Evolutionary conservation across 2,329 filamentous ascomycete genomes (phyloP), one percentile per base, ranked within the genome.

Genomic region (Calonectria crousiana): DNA sequence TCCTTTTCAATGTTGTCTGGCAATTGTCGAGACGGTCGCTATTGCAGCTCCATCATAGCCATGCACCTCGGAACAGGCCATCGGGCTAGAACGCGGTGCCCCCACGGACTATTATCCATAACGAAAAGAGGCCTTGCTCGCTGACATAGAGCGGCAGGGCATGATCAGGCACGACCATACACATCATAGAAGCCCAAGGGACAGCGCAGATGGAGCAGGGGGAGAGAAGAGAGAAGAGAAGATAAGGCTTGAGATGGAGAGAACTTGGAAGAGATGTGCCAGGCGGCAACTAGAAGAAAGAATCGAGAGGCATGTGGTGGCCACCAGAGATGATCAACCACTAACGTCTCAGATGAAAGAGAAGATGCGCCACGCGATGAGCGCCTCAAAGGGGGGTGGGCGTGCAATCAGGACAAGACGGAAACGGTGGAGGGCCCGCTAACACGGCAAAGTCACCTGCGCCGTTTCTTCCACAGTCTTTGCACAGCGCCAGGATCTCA

Each of bases 201-300:
- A 11, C 26, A 8, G 4, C 26, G 6, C 13, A 28, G 41, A 49
- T 32, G 23, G 41, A 30, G 28, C 32, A 53, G 32, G 56, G 23
- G 32, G 49, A 56, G 58, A 68, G 18, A 47, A 70, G 68, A 71
- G 68, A 56, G n/a, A 65, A 71, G 58, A 71, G 66, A 11, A 14
- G 52, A 47, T 30, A 60, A 60, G 60, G 11, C 26, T 30, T 34
- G 4, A 20, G 30, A 16, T 51, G 20, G 16, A 56, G n/a, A 18
- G 5, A 49, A 62, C 13, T 26, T 41, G 23, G 13, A 60, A 23
- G 5, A 20, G 36, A 44, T 20, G 41, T 44, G 41, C 23, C 14
- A 38, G 41, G 56, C 34, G 9, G 34, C 56, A 23, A 2, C 34
- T 38, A 13, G 56, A 26, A 41, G 23, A 41, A 16, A 41, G 34